Conservation (phyloP, 148 eudicot species). For the Hydrangea macrophylla region DNA sequence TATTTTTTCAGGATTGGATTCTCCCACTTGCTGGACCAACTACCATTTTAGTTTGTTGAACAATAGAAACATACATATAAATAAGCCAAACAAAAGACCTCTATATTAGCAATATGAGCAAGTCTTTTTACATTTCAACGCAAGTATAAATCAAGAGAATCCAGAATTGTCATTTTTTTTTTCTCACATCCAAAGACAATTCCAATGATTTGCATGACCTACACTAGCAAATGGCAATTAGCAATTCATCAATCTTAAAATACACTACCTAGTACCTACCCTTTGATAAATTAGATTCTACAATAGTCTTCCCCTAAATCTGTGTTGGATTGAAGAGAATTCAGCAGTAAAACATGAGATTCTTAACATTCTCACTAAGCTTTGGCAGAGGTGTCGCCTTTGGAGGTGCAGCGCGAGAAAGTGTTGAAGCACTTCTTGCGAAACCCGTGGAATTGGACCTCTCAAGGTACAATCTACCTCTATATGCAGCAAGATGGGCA, state of each 20-base stretch:
- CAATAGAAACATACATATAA: too few species aligned
- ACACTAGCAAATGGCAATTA: neutral
- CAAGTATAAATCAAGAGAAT: neutral
- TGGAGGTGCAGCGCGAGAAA: conserved; percentile 51
- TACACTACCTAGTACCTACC: conserved; percentile 4
- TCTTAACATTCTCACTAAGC: conserved; percentile 81
- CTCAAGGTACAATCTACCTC: conserved; percentile 81
- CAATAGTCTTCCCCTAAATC: neutral
- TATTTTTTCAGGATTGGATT: too few species aligned
- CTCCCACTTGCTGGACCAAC: too few species aligned
- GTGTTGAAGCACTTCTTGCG: conserved; percentile 19
- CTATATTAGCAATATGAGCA: too few species aligned
- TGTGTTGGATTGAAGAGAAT: conserved; percentile 2
- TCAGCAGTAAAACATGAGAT: conserved; percentile 92
- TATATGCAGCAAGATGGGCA: conserved; percentile 92
- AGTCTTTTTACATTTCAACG: neutral
- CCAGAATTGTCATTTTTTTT: neutral
- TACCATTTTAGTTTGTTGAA: too few species aligned
- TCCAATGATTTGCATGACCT: neutral
- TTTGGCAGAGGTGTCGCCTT: conserved; percentile 69
- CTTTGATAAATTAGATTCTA: conserved; percentile 8
- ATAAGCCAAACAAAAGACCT: too few species aligned
- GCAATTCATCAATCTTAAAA: neutral
- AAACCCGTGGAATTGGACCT: conserved; percentile 37
- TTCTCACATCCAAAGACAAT: neutral